A percentile compares a stretch with the other conserved stretches of the same genome.
These are phyloP conservation scores for Croton setiger DNA, from an alignment of 441 rosid genomes.

Conservation along the genomic window DNA sequence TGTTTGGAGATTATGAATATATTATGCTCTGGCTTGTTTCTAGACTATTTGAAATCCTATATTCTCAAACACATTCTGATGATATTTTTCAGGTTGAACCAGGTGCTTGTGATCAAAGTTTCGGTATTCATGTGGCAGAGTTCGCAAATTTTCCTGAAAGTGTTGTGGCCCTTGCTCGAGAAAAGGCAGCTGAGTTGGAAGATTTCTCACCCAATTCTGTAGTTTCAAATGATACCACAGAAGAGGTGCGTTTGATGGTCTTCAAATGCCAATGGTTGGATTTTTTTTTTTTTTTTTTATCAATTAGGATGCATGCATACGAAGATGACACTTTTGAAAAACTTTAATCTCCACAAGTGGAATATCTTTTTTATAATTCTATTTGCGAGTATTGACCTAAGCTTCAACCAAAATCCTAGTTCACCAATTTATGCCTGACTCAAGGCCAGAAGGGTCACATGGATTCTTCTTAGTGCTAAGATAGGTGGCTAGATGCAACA, in stretches of 20 bases:
- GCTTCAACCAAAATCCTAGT: not conserved
- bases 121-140: slow-evolving; percentile 98
- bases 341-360: not conserved
- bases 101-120: slow-evolving; percentile 99
- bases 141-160: slow-evolving; percentile 97
- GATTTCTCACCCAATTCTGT: slow-evolving; percentile 76
- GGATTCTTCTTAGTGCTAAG: not conserved
- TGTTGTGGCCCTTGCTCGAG: slow-evolving; percentile 90
- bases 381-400: not conserved
- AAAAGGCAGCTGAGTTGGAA: slow-evolving; percentile 94
- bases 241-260: slow-evolving; percentile 37
- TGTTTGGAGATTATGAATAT: not conserved
- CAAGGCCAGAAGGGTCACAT: not conserved
- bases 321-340: not conserved
- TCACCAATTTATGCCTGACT: not conserved
- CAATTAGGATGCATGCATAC: not conserved
- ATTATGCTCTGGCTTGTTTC: not conserved
- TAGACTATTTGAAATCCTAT: not conserved
- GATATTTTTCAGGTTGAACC: slow-evolving; percentile 66
- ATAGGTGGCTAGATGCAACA: not conserved
- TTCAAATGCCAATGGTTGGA: not conserved
- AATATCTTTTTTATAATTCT: not conserved
- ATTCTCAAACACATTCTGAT: slow-evolving; percentile 14
- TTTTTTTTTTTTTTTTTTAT: not conserved
- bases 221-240: slow-evolving; percentile 35